phyloP scores from a whole-genome alignment of 129 eudicot genomes.

The Tagetes erecta region DNA sequence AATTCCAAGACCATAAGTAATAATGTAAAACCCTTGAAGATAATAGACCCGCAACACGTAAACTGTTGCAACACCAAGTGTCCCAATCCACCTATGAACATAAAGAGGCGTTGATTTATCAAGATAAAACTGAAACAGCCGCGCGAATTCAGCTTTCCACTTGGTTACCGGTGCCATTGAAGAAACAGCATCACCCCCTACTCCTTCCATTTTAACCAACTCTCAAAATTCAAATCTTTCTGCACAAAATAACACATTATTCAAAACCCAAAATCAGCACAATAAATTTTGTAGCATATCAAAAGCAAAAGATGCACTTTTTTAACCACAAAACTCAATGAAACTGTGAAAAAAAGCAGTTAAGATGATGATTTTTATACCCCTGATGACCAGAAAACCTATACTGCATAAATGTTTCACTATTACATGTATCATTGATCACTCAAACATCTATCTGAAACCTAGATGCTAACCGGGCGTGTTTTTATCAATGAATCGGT shows the following conservation, averaged over 20 bases:
- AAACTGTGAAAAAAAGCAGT: slow-evolving; percentile 9
- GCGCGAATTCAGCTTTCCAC: slow-evolving; percentile 49
- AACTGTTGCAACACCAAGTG: slow-evolving; percentile 44
- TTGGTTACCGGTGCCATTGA: slow-evolving; percentile 46
- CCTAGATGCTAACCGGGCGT: not conserved
- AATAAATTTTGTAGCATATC: slow-evolving; percentile 15
- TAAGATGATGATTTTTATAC: not conserved
- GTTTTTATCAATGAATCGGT: not conserved
- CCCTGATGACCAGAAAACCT: not conserved
- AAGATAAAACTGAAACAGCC: slow-evolving; percentile 49
- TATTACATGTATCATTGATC: not conserved
- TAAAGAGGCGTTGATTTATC: slow-evolving; percentile 59
- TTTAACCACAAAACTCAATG: not conserved
- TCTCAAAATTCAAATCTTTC: not conserved
- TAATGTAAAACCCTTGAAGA: slow-evolving; percentile 60
- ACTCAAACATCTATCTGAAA: not conserved
- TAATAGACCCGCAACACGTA: slow-evolving; percentile 54
- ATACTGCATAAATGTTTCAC: not conserved
- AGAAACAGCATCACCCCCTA: slow-evolving; percentile 46
- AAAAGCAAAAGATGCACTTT: slow-evolving; percentile 6
- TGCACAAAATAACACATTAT: slow-evolving; percentile 17
- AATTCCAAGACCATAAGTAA: slow-evolving; percentile 62
- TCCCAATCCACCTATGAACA: slow-evolving; percentile 68
- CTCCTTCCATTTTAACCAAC: slow-evolving; percentile 45
- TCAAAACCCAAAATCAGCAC: slow-evolving; percentile 15